Percentiles rank a stretch among this genome's conserved stretches.
These are phyloP conservation scores for Raphanus hybrid DNA, from an alignment of 441 rosid genomes.

Conservation along the genomic window DNA sequence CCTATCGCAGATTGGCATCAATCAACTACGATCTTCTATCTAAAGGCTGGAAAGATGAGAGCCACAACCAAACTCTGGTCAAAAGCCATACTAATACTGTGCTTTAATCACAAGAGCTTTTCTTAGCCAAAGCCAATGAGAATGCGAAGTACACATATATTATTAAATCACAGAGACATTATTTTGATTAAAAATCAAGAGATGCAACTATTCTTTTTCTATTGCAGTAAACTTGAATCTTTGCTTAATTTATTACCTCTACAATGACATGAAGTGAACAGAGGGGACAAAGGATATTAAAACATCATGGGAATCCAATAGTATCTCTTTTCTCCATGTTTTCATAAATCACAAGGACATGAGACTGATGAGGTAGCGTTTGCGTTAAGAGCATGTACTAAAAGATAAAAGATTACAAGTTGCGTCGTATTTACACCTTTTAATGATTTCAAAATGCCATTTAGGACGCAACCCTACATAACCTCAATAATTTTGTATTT, in stretches of 20 bases:
- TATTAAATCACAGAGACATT: background rate
- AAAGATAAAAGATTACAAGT: background rate
- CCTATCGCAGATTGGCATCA: conserved; percentile 92
- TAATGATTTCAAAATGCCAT: background rate
- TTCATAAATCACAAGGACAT: background rate
- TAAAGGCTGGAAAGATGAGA: conserved; percentile 93
- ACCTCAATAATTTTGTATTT: background rate
- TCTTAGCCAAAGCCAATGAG: background rate
- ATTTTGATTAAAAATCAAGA: conserved; percentile 6
- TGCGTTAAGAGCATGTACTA: background rate
- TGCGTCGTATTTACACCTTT: background rate
- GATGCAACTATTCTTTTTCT: background rate
- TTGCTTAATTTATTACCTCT: background rate
- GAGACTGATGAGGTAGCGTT: background rate
- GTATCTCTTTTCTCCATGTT: background rate
- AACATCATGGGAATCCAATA: background rate
- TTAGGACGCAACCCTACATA: conserved; percentile 1
- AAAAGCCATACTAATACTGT: conserved; percentile 38
- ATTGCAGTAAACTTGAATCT: background rate
- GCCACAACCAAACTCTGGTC: conserved; percentile 54
- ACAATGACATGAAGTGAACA: background rate
- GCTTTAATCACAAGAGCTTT: background rate
- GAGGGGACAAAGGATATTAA: background rate
- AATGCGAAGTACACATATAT: background rate
- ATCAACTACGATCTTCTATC: conserved; percentile 98